Percentiles rank a stretch among this genome's conserved stretches.
These are phyloP conservation scores for Fusarium sacchari DNA, from an alignment of 2,329 filamentous ascomycete genomes.

Conservation along the genomic window DNA sequence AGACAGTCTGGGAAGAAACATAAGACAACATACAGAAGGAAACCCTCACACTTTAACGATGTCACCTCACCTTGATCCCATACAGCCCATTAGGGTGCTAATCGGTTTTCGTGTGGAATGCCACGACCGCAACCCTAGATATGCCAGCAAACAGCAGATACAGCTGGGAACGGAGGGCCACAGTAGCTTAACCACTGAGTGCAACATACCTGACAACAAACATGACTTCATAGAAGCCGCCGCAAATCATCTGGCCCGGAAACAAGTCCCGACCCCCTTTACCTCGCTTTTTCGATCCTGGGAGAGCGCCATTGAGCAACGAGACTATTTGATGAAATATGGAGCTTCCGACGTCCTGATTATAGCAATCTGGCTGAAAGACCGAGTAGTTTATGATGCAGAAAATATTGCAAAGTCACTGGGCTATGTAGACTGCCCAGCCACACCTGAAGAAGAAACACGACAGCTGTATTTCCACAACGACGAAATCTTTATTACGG, in stretches of 20 bases:
- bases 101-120: neutral
- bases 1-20: neutral
- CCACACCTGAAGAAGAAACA: neutral
- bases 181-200: neutral
- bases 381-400: neutral
- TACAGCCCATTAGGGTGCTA: neutral
- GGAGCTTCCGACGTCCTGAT: neutral
- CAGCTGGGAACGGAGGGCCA: neutral
- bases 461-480: neutral
- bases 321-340: neutral
- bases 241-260: neutral
- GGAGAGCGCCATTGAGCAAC: neutral
- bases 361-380: neutral
- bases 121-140: rapidly evolving
- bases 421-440: neutral
- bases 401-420: neutral
- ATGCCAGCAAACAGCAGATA: neutral
- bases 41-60: neutral
- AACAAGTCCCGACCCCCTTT: neutral
- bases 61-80: rapidly evolving
- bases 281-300: neutral
- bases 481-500: neutral
- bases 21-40: neutral
- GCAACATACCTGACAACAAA: neutral
- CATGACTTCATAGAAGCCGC: neutral